Conservation (phyloP, 805 yeast species). For the Komagataella mondaviorum region DNA sequence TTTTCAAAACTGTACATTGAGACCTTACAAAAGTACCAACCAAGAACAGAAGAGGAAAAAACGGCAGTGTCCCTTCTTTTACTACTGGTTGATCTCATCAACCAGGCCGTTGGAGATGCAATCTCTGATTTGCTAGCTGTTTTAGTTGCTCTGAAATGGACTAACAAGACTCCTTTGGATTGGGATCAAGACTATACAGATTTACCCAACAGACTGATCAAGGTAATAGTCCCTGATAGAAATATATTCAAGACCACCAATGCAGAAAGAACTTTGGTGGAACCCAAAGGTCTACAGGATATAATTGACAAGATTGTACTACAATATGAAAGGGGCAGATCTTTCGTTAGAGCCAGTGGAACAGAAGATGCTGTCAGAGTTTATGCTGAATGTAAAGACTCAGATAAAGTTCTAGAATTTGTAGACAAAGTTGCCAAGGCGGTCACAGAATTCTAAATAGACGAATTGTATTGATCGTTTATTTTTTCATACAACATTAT, state of each 20-base stretch:
- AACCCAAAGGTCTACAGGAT: constrained; percentile 68
- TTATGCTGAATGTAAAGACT: constrained; percentile 73
- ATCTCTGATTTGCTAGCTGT: constrained; percentile 83
- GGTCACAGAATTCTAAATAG: constrained; percentile 12
- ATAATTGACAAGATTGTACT: constrained; percentile 55
- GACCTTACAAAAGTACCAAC: constrained; percentile 21
- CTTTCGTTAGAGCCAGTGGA: constrained; percentile 94
- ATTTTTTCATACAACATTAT: constrained; percentile 15
- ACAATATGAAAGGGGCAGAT: constrained; percentile 49
- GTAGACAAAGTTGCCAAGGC: constrained; percentile 24
- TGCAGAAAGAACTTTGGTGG: constrained; percentile 72
- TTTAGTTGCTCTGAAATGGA: constrained; percentile 44
- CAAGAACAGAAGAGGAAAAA: constrained; percentile 27
- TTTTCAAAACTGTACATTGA: constrained; percentile 45
- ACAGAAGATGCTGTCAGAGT: constrained; percentile 96
- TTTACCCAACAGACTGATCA: constrained; percentile 74
- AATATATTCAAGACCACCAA: constrained; percentile 69
- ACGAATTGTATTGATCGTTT: not conserved
- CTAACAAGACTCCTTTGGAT: constrained; percentile 29
- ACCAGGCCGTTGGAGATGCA: constrained; percentile 98
- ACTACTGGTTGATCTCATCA: constrained; percentile 59
- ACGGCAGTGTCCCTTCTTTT: constrained; percentile 40
- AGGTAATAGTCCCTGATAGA: constrained; percentile 77
- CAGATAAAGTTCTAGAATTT: constrained; percentile 31
- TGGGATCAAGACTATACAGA: constrained; percentile 78